Conservation (phyloP, 371 early-diverging fungal genomes). For the Apophysomyces elegans region DNA sequence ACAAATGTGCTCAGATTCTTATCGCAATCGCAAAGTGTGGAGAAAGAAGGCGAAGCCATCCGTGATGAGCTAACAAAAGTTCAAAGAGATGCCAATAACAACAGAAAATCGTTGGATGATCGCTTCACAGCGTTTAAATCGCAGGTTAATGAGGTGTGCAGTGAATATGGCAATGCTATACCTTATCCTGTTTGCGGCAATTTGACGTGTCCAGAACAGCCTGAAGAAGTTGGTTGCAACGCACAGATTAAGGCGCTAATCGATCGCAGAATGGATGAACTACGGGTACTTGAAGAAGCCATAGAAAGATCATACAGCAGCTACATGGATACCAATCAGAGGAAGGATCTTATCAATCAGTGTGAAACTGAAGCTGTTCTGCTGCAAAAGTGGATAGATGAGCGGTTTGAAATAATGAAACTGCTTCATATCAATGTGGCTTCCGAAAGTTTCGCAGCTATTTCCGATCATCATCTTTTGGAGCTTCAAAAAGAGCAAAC, state of each 20-base stretch:
- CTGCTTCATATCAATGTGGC: slow-evolving; percentile 44
- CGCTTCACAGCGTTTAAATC: slow-evolving; percentile 31
- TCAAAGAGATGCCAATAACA: slow-evolving; percentile 4
- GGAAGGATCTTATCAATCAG: slow-evolving; percentile 22
- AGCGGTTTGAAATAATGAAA: slow-evolving; percentile 30
- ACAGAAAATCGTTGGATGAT: slow-evolving; percentile 20
- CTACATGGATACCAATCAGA: slow-evolving; percentile 2
- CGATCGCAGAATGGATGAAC: slow-evolving; percentile 35
- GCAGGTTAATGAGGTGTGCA: slow-evolving; percentile 30
- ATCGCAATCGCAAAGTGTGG: slow-evolving; percentile 12
- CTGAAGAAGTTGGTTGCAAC: slow-evolving; percentile 16
- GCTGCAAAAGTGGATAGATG: slow-evolving; percentile 40
- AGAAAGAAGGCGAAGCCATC: slow-evolving; percentile 26
- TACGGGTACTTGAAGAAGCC: slow-evolving; percentile 21
- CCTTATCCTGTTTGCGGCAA: slow-evolving; percentile 36
- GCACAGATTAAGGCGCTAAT: slow-evolving; percentile 28
- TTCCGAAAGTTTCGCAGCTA: slow-evolving; percentile 28
- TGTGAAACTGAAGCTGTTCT: slow-evolving; percentile 36
- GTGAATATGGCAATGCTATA: slow-evolving; percentile 41
- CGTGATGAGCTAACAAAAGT: slow-evolving; percentile 23
- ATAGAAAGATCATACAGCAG: slow-evolving; percentile 15
- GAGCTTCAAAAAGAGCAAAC: slow-evolving; percentile 30
- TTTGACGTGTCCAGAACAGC: slow-evolving; percentile 23
- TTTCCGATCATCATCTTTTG: slow-evolving; percentile 14
- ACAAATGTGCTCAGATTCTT: slow-evolving; percentile 15